Conservation (phyloP, 345 rosid species). For the Pugionium cornutum region DNA sequence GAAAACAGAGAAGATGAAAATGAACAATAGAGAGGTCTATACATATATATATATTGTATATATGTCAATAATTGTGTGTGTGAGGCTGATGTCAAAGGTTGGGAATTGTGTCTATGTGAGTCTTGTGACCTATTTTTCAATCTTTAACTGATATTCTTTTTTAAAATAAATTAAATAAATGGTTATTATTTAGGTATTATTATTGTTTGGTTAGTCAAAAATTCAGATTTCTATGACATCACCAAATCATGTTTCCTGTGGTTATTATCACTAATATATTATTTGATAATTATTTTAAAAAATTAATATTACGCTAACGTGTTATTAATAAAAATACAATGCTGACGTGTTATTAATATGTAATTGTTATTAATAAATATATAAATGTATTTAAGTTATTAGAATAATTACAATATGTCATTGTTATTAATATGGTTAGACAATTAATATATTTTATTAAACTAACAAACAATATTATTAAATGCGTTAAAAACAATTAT, state of each 20-base stretch:
- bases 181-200: slow-evolving; percentile 15
- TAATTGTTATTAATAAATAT: too few species aligned
- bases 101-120: slow-evolving; percentile 27
- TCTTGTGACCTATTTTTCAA: slow-evolving; percentile 36
- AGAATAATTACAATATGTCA: too few species aligned
- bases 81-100: slow-evolving; percentile 36
- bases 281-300: too few species aligned
- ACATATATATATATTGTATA: not conserved
- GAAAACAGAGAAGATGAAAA: slow-evolving; percentile 27
- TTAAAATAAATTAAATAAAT: not conserved
- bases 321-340: too few species aligned
- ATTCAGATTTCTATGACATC: slow-evolving; percentile 25
- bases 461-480: too few species aligned
- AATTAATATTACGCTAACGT: too few species aligned
- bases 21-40: slow-evolving; percentile 20
- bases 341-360: too few species aligned
- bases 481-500: too few species aligned
- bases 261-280: too few species aligned
- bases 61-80: slow-evolving; percentile 7
- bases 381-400: too few species aligned
- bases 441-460: too few species aligned
- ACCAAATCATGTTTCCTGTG: slow-evolving; percentile 9
- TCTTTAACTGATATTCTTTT: slow-evolving; percentile 11
- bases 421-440: too few species aligned
- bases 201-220: slow-evolving; percentile 19